phyloP scores from a whole-genome alignment of 331 rosid species.

The Malus hybrid region DNA sequence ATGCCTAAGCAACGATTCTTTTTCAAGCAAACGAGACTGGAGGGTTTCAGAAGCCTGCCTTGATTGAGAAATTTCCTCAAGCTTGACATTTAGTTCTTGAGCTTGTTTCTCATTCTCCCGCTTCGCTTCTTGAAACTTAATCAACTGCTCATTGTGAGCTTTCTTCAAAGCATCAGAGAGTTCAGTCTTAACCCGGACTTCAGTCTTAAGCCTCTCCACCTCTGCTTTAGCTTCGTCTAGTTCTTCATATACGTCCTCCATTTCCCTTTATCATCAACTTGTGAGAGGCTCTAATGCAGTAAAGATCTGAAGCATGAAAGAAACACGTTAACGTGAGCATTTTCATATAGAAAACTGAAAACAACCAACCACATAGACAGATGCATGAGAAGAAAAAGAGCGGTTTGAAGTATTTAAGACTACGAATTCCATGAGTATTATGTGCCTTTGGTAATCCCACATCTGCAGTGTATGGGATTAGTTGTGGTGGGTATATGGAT shows the following conservation, averaged over 20 bases:
- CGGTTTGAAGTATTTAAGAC: no score
- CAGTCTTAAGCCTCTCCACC: constrained; percentile 41
- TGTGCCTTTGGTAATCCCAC: background rate
- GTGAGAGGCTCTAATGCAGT: background rate
- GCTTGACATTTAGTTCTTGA: constrained; percentile 30
- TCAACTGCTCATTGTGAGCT: constrained; percentile 24
- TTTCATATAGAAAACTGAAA: background rate
- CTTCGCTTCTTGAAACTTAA: constrained; percentile 39
- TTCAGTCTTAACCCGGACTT: constrained; percentile 27
- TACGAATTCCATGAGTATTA: background rate
- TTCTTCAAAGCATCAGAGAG: constrained; percentile 33
- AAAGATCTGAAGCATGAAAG: background rate
- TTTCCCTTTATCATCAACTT: constrained; percentile 16
- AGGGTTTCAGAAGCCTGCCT: constrained; percentile 35
- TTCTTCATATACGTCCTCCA: constrained; percentile 32
- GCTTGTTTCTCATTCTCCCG: constrained; percentile 37
- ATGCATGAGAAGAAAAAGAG: background rate
- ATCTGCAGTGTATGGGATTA: background rate
- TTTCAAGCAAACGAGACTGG: constrained; percentile 42
- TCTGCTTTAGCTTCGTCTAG: constrained; percentile 44
- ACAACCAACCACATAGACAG: background rate
- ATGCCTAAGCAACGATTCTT: constrained; percentile 24
- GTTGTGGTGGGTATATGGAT: background rate
- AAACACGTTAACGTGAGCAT: background rate
- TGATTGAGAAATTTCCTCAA: constrained; percentile 38